Evolutionary conservation across 305 asterid genomes (phyloP), one percentile per base, ranked within the genome.

Genomic region (Salvia sclarea): DNA sequence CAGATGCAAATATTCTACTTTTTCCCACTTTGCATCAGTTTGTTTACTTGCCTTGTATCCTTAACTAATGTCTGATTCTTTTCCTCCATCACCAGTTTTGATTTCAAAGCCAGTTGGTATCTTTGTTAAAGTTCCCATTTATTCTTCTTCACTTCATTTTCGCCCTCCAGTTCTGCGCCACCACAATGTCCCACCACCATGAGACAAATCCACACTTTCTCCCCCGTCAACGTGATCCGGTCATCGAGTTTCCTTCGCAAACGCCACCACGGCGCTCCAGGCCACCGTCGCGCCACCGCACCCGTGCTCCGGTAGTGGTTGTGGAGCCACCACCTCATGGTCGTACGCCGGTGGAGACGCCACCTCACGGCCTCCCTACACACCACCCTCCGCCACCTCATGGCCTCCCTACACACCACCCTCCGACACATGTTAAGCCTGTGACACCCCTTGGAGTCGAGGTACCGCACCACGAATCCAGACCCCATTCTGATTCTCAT

Each of bases 1-100:
- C 33, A 52, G 52, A 55, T 63, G 55, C 55, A 57, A n/a, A 58
- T 6, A 48, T 8, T 35, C n/a, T 10, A 30, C 75, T 62, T 66
- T 75, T 25, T 62, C 71, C 63, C 67, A 52, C 64, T 73, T 63
- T 61, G 80, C 70, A 78, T 80, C 82, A 70, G 40, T 74, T 74
- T 70, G 71, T 53, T 84, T 73, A 71, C 85, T 83, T 81, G 88
- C 84, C 88, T 83, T 81, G 76, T 4, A 21, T 73, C 81, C 82
- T 61, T 50, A 56, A 41, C 78, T 58, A 56, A 78, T 52, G 53
- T 68, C 62, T 56, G 79, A 78, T 82, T 77, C 83, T 81, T 77
- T 77, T 71, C 79, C 69, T 73, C 66, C 40, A 38, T 5, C 37
- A 28, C 64, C 61, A 35, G 1, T 54, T 73, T 20, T 41, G 8